Evolutionary conservation across 495 filamentous ascomycete species (phyloP), one percentile per base, ranked within the genome.

Genomic region (Penicillium coprophilum): DNA sequence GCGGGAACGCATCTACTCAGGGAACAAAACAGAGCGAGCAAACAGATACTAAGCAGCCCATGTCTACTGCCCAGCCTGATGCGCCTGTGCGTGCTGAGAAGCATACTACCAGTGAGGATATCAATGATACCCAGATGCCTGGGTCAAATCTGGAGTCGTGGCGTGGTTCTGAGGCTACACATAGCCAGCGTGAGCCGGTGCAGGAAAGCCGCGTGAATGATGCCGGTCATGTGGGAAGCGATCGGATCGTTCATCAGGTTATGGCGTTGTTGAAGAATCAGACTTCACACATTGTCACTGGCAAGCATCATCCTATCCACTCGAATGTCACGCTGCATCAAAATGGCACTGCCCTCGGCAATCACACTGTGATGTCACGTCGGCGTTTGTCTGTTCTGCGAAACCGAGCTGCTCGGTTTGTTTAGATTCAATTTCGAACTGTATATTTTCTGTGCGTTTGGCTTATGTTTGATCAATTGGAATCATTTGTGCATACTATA

Each of bases 361-460:
- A 64, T 30, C 53, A 23, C 5, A 63, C 60, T 45, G 40, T 68
- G 23, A 34, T 59, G 27, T 56, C 57, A 13, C 56, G 59, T 43
- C 53, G 65, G 19, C 64, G 60, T 28, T 32, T 67, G 23, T 64
- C 62, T 53, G 61, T 66, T 11, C 41, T 66, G 61, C 63, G 66
- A 10, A 64, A 55, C 32, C 60, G 66, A 7, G 32, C 46, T 23
- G 23, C 53, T 7, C 55, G 63, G n/a, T 24, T 63, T 1, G 34
- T 41, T 32, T 31, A 50, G 24, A 17, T 19, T 20, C 10, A 13
- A n/a, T 19, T 19, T 21, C 30, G 27, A 13, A 31, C 12, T 54
- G 13, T 47, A 19, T 49, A 50, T 32, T 8, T 49, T 32, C 19
- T 31, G 11, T 32, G 53, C 3, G 21, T 24, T 40, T 57, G 27